These are phyloP conservation scores for Lepiota brunneoincarnata DNA, from an alignment of 768 basidiomycete species.

Conservation along the genomic window DNA sequence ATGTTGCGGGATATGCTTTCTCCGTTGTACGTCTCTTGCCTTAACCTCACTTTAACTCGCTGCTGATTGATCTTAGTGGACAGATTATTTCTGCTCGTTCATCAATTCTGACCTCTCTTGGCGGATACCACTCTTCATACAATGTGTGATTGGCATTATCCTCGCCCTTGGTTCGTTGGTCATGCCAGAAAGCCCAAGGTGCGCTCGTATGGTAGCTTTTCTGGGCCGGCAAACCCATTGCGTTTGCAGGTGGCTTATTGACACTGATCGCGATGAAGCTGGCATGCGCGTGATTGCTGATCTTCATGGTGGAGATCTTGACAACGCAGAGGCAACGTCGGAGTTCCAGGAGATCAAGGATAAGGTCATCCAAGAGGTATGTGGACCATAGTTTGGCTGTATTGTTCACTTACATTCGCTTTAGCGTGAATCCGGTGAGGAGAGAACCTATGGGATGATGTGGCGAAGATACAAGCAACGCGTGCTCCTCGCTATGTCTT, in stretches of 20 bases:
- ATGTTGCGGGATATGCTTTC: slow-evolving; percentile 79
- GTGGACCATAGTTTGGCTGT: neutral
- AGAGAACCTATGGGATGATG: slow-evolving; percentile 68
- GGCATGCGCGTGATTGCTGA: slow-evolving; percentile 83
- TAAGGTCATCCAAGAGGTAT: slow-evolving; percentile 60
- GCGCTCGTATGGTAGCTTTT: neutral
- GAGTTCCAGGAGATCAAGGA: slow-evolving; percentile 89
- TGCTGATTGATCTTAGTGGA: slow-evolving; percentile 53
- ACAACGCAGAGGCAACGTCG: slow-evolving; percentile 56
- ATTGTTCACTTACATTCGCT: too few species aligned
- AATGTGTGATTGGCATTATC: slow-evolving; percentile 77
- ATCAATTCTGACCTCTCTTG: slow-evolving; percentile 77
- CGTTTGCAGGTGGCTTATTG: slow-evolving; percentile 70
- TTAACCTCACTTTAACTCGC: neutral
- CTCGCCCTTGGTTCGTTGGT: slow-evolving; percentile 74
- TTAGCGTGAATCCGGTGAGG: slow-evolving; percentile 69
- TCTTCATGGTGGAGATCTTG: slow-evolving; percentile 75
- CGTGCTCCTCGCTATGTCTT: slow-evolving; percentile 89
- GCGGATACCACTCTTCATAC: slow-evolving; percentile 80
- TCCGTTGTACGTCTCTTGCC: slow-evolving; percentile 50
- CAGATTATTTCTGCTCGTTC: slow-evolving; percentile 87
- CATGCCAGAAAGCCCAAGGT: slow-evolving; percentile 87
- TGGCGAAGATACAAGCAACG: slow-evolving; percentile 83
- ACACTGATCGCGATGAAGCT: slow-evolving; percentile 74
- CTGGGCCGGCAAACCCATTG: neutral